Evolutionary conservation across 441 rosid species (phyloP).

Genomic region (Raphanus hybrid): DNA sequence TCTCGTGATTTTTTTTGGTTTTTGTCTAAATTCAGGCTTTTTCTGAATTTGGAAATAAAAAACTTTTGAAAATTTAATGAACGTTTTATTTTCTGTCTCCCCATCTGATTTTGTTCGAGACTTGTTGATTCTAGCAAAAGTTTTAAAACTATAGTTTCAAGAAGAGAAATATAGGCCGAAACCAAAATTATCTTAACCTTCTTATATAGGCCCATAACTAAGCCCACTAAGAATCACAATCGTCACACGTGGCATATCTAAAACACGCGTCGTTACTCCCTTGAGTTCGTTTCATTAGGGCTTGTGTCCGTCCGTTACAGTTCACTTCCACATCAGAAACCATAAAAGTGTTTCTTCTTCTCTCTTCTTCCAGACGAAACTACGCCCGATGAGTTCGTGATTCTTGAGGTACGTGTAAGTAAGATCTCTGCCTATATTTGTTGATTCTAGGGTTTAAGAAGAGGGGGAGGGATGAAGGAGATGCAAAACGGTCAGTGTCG

Average conservation of each 20-base stretch:
- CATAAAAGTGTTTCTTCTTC: too few species aligned
- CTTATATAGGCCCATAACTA: background rate
- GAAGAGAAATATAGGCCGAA: background rate
- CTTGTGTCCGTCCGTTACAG: background rate
- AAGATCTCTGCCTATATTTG: background rate
- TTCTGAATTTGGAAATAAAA: too few species aligned
- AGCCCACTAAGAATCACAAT: background rate
- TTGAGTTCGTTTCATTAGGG: background rate
- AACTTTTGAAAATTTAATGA: too few species aligned
- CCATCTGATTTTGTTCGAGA: too few species aligned
- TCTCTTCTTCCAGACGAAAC: too few species aligned
- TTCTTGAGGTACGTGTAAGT: background rate
- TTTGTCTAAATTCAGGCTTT: too few species aligned
- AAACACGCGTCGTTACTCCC: background rate
- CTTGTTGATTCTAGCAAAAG: too few species aligned
- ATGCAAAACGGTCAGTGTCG: slow-evolving; percentile 17
- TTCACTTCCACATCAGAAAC: background rate
- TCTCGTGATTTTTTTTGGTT: too few species aligned
- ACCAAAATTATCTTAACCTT: background rate
- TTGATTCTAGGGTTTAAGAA: slow-evolving; percentile 20
- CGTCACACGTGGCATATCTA: background rate
- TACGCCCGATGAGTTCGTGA: background rate
- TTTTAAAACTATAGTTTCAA: too few species aligned
- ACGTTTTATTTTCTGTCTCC: too few species aligned
- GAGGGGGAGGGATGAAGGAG: slow-evolving; percentile 14